Conservation (phyloP, 768 basidiomycete genomes). For the Calocera cornea region DNA sequence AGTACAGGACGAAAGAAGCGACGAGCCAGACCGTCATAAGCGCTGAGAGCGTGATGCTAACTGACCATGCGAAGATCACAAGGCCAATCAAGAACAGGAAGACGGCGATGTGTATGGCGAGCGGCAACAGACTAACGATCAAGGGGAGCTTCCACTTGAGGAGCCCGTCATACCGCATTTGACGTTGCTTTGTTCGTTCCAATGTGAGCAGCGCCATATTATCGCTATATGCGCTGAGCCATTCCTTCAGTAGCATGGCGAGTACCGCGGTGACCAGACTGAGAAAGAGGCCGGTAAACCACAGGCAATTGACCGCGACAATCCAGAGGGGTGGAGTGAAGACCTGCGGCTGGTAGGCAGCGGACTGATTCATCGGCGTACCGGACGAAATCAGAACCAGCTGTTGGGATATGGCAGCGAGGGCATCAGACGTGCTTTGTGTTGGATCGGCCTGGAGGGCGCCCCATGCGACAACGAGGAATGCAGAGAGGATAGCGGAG, state of each 20-base stretch:
- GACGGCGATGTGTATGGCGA: constrained; percentile 36
- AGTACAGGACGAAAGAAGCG: not conserved
- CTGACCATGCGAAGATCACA: constrained; percentile 30
- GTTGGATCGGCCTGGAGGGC: no score
- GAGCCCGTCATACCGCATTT: constrained; percentile 31
- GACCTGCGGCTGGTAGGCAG: no score
- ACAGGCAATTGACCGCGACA: no score
- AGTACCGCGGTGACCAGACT: no score
- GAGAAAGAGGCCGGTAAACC: no score
- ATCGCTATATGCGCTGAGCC: not conserved
- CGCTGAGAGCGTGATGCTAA: constrained; percentile 8
- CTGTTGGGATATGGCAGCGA: no score
- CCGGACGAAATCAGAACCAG: no score
- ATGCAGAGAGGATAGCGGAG: constrained; percentile 13
- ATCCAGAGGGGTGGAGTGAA: no score
- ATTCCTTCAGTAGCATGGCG: no score
- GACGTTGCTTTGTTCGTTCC: constrained; percentile 31
- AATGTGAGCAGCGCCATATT: constrained; percentile 18
- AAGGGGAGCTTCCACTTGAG: constrained; percentile 28
- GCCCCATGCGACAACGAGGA: no score
- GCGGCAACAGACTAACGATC: constrained; percentile 32
- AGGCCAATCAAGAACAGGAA: constrained; percentile 40
- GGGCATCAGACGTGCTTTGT: no score
- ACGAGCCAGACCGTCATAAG: not conserved
- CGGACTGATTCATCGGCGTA: no score